phyloP scores from a whole-genome alignment of 768 basidiomycete species.

The Crucibulum laeve region DNA sequence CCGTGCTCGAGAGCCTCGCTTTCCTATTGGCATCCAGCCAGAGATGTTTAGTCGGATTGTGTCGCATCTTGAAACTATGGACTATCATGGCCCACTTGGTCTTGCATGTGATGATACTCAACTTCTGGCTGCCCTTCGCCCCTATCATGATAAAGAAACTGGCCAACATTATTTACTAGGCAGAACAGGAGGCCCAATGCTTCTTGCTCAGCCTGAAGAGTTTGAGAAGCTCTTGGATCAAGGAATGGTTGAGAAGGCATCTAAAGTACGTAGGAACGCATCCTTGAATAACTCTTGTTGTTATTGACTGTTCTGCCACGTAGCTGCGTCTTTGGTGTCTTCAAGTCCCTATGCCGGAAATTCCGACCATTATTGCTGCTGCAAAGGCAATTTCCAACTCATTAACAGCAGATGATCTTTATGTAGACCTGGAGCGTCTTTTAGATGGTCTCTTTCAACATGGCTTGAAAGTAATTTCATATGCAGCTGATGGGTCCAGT shows the following conservation, averaged over 20 bases:
- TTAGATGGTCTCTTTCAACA: constrained; percentile 18
- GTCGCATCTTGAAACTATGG: constrained; percentile 10
- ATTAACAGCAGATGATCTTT: constrained; percentile 11
- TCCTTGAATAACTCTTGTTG: not conserved
- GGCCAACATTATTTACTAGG: constrained; percentile 20
- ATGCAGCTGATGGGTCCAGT: constrained; percentile 30
- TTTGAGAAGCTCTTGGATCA: constrained; percentile 10
- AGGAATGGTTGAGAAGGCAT: constrained; percentile 11
- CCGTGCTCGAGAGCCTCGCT: constrained; percentile 12
- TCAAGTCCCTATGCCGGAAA: constrained; percentile 20
- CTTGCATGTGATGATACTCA: constrained; percentile 34
- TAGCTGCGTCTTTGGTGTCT: constrained; percentile 26
- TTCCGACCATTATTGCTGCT: constrained; percentile 26
- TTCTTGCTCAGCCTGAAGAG: constrained; percentile 16
- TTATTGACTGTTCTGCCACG: not conserved
- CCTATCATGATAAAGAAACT: constrained; percentile 17
- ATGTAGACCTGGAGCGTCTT: constrained; percentile 10
- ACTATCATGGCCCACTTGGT: constrained; percentile 20
- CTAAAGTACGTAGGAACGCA: constrained; percentile 12
- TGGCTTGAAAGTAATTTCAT: constrained; percentile 22
- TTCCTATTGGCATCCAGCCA: constrained; percentile 15
- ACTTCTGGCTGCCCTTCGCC: constrained; percentile 15
- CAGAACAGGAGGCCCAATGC: constrained; percentile 16
- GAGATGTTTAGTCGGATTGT: constrained; percentile 12
- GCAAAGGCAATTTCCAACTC: constrained; percentile 17